These are phyloP conservation scores for Sclerotinia subarctica DNA, from an alignment of 2,329 filamentous ascomycete species.

Conservation along the genomic window DNA sequence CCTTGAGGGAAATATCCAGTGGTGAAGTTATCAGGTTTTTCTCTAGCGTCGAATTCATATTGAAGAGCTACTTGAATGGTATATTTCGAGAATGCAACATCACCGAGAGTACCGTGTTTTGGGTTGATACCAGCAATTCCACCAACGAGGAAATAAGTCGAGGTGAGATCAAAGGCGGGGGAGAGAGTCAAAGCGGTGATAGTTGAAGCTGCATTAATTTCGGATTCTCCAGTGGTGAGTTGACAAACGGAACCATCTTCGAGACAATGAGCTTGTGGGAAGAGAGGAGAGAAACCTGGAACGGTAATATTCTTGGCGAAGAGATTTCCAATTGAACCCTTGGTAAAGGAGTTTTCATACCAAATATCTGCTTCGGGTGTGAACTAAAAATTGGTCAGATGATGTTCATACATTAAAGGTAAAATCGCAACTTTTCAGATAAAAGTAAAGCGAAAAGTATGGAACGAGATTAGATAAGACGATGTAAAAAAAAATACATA, in stretches of 20 bases:
- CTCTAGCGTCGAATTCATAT: constrained; percentile 70
- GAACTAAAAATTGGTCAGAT: constrained; percentile 47
- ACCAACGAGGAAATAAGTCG: constrained; percentile 68
- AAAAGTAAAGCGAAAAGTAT: background rate
- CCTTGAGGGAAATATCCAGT: constrained; percentile 70
- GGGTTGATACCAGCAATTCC: constrained; percentile 76
- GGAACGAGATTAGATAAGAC: background rate
- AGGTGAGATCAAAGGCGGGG: constrained; percentile 57
- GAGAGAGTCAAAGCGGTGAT: constrained; percentile 63
- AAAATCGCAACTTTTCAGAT: background rate
- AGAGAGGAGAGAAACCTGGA: constrained; percentile 63
- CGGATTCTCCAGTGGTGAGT: constrained; percentile 63
- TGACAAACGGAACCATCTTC: constrained; percentile 62
- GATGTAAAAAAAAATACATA: constrained; percentile 36
- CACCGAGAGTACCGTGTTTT: constrained; percentile 60
- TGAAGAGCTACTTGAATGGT: constrained; percentile 72
- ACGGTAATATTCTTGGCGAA: constrained; percentile 55
- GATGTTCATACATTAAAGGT: background rate
- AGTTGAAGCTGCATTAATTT: constrained; percentile 72
- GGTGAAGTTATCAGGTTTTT: constrained; percentile 61
- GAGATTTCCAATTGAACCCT: constrained; percentile 51
- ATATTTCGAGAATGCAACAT: constrained; percentile 66
- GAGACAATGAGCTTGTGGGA: constrained; percentile 63
- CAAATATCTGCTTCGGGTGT: constrained; percentile 59
- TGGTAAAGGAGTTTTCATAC: constrained; percentile 50